phyloP scores from a whole-genome alignment of 495 filamentous ascomycete species.

The Penicillium argentinense region DNA sequence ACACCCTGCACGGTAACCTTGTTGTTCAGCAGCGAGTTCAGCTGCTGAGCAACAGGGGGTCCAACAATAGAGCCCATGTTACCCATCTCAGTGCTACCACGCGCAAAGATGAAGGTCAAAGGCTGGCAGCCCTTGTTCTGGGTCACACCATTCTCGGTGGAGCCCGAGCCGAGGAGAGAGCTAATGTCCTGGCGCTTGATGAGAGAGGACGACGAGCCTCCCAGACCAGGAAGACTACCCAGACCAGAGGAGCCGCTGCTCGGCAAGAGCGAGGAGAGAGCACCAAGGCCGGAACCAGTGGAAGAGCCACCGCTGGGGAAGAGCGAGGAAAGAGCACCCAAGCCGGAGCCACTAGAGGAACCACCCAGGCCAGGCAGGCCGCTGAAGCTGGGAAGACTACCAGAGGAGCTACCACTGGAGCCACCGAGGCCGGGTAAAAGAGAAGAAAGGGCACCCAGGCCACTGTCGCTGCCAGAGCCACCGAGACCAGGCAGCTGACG shows the following conservation, averaged over 20 bases:
- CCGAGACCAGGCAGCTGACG: conserved; percentile 14
- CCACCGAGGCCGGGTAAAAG: conserved; percentile 3
- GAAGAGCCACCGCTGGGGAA: conserved; percentile 3
- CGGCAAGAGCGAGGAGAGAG: too few relatives aligned
- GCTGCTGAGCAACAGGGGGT: conserved; percentile 51
- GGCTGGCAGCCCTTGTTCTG: conserved; percentile 40
- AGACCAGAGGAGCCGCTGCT: conserved; percentile 4
- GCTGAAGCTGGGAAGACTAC: background rate
- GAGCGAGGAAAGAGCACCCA: conserved; percentile 7
- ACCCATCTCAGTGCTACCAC: conserved; percentile 55
- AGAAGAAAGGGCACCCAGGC: conserved; percentile 14
- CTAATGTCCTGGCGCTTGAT: too few relatives aligned
- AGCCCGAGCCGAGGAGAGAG: too few relatives aligned
- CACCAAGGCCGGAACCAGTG: conserved; percentile 1
- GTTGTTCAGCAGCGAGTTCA: conserved; percentile 35
- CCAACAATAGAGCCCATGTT: conserved; percentile 60
- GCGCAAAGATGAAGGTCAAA: conserved; percentile 59
- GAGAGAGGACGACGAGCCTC: too few relatives aligned
- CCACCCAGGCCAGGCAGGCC: background rate
- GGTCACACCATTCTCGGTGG: conserved; percentile 39
- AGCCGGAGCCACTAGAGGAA: background rate
- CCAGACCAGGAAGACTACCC: conserved; percentile 1
- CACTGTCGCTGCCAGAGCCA: conserved; percentile 10
- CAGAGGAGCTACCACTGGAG: background rate
- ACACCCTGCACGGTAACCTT: conserved; percentile 58